Evolutionary conservation across 345 rosid species (phyloP), one percentile per base, ranked within the genome.

Genomic region (Populus deltoides): DNA sequence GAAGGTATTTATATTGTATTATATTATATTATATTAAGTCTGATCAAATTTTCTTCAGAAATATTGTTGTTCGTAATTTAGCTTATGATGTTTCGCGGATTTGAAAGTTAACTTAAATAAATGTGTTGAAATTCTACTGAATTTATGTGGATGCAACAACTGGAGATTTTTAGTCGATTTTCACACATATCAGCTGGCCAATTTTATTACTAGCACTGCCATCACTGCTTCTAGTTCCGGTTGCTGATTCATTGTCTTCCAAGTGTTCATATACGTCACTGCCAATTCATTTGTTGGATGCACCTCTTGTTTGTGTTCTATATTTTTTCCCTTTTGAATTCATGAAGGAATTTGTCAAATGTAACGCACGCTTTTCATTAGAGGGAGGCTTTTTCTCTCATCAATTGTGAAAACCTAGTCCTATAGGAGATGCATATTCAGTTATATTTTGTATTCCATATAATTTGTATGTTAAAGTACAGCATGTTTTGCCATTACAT

Each of bases 1-100:
- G 86, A 96, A 88, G 99, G 99, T 95, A 81, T 35, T 1, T 35
- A 49, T 7, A 29, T 33, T 33, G 35, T 33, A 33, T 33, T 53
- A 17, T 5, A 17, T 9, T 16, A 6, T 43, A 15, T 9, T 16
- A 6, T 43, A 15, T 67, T 55, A 70, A 55, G 8, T 65, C 17
- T 74, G 16, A 72, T 53, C 53, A 41, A 36, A 17, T 76, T 81
- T 55, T 71, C 53, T 66, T 27, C 43, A 25, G 49, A 20, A 13
- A 16, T 61, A 12, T 70, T 6, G 35, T 57, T 69, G 41, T 70
- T n/a, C 57, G 27, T 33, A 39, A 11, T 61, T 62, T 27, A 10
- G 35, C 35, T 35, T n/a, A 67, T 20, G 22, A 68, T 45, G n/a
- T 31, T 39, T 22, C 13, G 62, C 4, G 2, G 66, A 35, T 71